phyloP scores from a whole-genome alignment of 2,329 filamentous ascomycete genomes.

The Hypoxylon sp. region DNA sequence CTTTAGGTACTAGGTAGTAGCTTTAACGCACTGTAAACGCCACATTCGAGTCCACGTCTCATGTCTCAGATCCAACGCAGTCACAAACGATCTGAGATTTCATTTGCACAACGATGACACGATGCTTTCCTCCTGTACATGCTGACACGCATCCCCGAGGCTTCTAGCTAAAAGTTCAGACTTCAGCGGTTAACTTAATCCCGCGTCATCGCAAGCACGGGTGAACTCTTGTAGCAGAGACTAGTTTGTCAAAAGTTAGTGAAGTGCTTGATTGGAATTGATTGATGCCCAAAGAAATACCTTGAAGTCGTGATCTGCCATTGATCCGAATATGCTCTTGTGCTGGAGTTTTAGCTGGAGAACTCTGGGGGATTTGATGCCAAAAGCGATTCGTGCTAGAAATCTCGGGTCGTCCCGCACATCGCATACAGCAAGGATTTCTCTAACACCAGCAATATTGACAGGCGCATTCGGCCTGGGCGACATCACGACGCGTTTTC shows the following conservation, averaged over 20 bases:
- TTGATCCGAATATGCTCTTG: slow-evolving; percentile 64
- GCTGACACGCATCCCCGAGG: background rate
- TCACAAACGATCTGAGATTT: no score
- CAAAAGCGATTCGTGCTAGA: slow-evolving; percentile 72
- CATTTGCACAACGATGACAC: background rate
- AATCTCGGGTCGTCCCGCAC: slow-evolving; percentile 72
- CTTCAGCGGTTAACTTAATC: background rate
- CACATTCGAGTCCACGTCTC: background rate
- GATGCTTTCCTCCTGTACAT: background rate
- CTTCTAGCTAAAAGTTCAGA: background rate
- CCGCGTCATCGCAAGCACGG: slow-evolving; percentile 46
- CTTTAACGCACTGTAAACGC: background rate
- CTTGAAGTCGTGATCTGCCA: slow-evolving; percentile 69
- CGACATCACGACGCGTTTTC: slow-evolving; percentile 58
- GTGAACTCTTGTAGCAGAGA: slow-evolving; percentile 52
- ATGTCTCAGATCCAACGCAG: no score
- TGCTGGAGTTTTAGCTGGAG: slow-evolving; percentile 64
- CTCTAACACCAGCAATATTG: slow-evolving; percentile 58
- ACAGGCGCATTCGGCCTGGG: slow-evolving; percentile 58
- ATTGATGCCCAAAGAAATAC: slow-evolving; percentile 50
- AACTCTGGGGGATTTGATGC: slow-evolving; percentile 71
- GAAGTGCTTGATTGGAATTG: slow-evolving; percentile 8
- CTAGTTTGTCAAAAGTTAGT: slow-evolving; percentile 37
- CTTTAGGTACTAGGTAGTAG: background rate
- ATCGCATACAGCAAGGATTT: slow-evolving; percentile 61